Base-by-base conservation (phyloP, 2,329 filamentous ascomycete species). In the Pseudogymnoascus sp. region DNA sequence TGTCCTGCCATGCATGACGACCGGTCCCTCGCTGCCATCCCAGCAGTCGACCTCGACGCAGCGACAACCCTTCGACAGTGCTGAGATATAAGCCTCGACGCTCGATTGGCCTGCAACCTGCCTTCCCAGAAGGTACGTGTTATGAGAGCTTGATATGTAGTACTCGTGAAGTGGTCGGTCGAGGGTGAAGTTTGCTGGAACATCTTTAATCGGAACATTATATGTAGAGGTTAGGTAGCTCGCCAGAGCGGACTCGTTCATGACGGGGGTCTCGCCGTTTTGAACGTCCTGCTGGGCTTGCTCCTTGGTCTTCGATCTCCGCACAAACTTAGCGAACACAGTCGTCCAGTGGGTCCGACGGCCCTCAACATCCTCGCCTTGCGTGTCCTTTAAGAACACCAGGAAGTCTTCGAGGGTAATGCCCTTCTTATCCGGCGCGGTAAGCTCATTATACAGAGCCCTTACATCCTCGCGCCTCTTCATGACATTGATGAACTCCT, bases 41-140 rank as follows among this genome's bases (percentile, higher is more conserved):
- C 95, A 99, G 76, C 93, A 97, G 76, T 99, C 95, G 62, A 99
- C 91, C 77, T 99, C 95, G 54, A 99, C 88, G 74, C 95, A 97
- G 60, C 95, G 89, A 74, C 95, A 99, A 7, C 93, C 93, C 65
- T 90, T 88, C 67, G 90, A 87, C 5, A 99, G 82, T 2, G 93
- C 91, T 7, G 87, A 86, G 69, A 97, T 96, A 77, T 99, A 99
- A 47, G 92, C 92, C 75, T 99, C 95, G 1, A 96, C 90, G 72
- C 93, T 97, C 1, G 95, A 97, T 51, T 90, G 85, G 29, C 93
- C 93, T 10, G 87, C 89, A 1, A 97, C 87, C 74, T 99, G 95
- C 62, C 93, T 87, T 12, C 95, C 95, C 4, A 96, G 81, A 0
- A 99, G 86, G 72, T 99, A 99, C 0, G 95, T 99, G 76, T 99